Base-by-base conservation (phyloP, 345 rosid species). In the Combretum micranthum region DNA sequence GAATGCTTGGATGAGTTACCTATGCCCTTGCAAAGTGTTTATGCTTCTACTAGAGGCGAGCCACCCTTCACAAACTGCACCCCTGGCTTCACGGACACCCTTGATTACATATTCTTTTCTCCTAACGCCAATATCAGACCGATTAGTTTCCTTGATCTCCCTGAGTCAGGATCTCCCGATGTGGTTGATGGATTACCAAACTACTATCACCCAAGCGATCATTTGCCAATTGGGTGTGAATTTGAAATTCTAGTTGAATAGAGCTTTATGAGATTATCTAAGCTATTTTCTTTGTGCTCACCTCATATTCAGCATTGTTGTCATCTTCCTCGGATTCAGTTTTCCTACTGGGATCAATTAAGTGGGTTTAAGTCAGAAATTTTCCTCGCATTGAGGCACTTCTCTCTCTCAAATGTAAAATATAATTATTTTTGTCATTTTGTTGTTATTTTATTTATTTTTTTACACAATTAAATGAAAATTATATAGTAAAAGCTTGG, bases 31-130 rank as follows among this genome's bases (percentile, higher is more conserved):
- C 65, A 76, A 72, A 89, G 97, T 61, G 78, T 85, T 55, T 73
- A 89, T 71, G 88, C 72, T 61, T 64, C 61, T 39, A 72, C 84
- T 25, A 72, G 84, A 72, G 95, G 91, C 56, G 99, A 93, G 66
- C 97, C 96, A 14, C 59, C 77, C 18, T 93, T 93, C 59, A 93
- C 99, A 59, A 93, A 85, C 70, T 89, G 90, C 79, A 93, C 88
- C 32, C 97, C 97, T 0, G 77, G 71, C 61, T 89, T 89, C 70
- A 89, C 88, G 20, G 63, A 73, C 48, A 87, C 97, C 4, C 86
- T 93, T 52, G 97, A 93, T 57, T 93, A 89, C 50, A 79, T 93
- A 64, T 83, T 89, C 77, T 82, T 82, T 68, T 67, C 79, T 44
- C 94, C 99, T 44, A 69, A 76, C 26, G 81, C 74, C 43, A 26